These are phyloP conservation scores for Penicillium sp. DNA, from an alignment of 2,329 filamentous ascomycete genomes.

Conservation along the genomic window DNA sequence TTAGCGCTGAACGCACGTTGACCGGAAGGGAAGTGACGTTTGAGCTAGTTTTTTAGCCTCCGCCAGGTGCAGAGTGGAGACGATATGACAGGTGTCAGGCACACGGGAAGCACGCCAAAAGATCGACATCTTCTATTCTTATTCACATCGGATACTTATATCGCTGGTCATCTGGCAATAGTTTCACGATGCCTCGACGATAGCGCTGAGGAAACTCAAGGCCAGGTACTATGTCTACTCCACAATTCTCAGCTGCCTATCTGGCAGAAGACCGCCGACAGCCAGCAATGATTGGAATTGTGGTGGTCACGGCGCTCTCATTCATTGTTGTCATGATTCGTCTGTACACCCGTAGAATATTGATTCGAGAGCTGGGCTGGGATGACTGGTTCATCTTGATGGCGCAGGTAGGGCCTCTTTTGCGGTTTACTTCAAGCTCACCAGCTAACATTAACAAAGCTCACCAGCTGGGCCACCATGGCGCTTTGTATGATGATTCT, in stretches of 20 bases:
- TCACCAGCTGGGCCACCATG: constrained; percentile 8
- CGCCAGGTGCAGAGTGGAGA: not conserved
- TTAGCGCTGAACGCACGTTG: not conserved
- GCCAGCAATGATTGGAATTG: not conserved
- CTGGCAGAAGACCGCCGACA: constrained; percentile 1
- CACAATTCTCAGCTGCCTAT: not conserved
- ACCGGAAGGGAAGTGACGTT: not conserved
- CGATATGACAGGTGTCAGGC: not conserved
- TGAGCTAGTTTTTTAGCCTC: not conserved
- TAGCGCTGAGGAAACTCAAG: too few relatives aligned
- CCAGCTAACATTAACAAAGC: not conserved
- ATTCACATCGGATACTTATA: not conserved
- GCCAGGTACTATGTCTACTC: not conserved
- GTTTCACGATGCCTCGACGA: not conserved
- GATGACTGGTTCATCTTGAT: not conserved
- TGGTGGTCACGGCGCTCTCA: not conserved
- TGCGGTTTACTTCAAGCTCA: not conserved
- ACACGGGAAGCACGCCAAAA: not conserved
- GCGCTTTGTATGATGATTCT: constrained; percentile 16
- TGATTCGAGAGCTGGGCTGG: not conserved
- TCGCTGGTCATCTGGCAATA: not conserved
- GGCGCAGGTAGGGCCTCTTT: not conserved
- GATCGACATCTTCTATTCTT: not conserved
- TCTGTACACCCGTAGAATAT: not conserved
- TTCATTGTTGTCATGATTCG: constrained; percentile 1